A percentile compares a stretch with the other conserved stretches of the same genome.
Evolutionary conservation across 176 grass and related monocot species (phyloP).

Genomic region (Areca catechu): DNA sequence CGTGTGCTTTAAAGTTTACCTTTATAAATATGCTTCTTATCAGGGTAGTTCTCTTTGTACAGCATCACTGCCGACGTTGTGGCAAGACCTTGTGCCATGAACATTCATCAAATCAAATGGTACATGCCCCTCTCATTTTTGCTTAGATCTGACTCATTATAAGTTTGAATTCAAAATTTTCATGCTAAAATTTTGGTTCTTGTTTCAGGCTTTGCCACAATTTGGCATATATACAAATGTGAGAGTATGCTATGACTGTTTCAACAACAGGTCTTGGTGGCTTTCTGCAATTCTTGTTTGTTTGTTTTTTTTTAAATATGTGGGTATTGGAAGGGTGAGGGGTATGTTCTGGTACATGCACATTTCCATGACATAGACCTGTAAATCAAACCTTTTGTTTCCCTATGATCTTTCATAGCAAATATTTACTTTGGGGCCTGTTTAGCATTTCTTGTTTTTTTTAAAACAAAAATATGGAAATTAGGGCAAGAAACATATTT

Average conservation of each 20-base stretch:
- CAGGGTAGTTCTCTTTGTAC: slow-evolving; percentile 1
- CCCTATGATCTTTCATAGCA: no score
- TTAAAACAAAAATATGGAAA: no score
- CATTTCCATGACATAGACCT: no score
- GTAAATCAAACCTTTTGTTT: no score
- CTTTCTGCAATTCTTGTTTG: neutral
- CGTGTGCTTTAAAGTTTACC: no score
- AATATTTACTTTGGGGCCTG: no score
- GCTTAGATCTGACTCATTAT: neutral
- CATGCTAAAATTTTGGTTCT: slow-evolving; percentile 1
- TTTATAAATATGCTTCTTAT: no score
- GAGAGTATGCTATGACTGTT: slow-evolving; percentile 83
- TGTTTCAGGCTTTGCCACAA: slow-evolving; percentile 80
- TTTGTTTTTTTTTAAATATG: neutral
- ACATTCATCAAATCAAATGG: slow-evolving; percentile 93
- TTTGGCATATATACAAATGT: slow-evolving; percentile 74
- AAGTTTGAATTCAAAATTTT: no score
- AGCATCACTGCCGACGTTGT: slow-evolving; percentile 97
- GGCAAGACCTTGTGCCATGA: slow-evolving; percentile 86
- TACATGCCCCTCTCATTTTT: slow-evolving; percentile 17
- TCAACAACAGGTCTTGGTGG: slow-evolving; percentile 73
- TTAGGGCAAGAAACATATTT: no score
- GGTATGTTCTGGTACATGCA: no score
- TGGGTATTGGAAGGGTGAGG: no score
- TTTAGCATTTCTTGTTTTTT: no score